phyloP scores from a whole-genome alignment of 2,329 filamentous ascomycete genomes.

The Phialophora verrucosa region DNA sequence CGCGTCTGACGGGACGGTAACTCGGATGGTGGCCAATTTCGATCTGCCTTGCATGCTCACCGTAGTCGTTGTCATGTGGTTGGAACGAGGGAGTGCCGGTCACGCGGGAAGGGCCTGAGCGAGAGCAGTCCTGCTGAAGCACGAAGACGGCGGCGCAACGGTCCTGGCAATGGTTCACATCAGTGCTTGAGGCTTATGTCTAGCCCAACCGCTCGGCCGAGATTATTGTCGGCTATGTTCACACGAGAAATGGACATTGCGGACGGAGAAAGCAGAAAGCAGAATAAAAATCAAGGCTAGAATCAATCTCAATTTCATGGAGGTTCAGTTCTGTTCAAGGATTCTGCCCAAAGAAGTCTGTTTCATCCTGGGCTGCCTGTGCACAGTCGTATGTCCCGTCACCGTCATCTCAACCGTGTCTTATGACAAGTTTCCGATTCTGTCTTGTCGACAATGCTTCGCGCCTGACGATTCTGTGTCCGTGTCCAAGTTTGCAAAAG shows the following conservation, averaged over 20 bases:
- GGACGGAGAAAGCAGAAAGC: conserved; percentile 1
- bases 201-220: not conserved
- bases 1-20: not conserved
- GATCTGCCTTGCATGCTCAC: not conserved
- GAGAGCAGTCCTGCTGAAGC: not conserved
- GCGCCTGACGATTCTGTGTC: not conserved
- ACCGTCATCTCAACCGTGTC: not conserved
- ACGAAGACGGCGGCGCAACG: not conserved
- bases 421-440: not conserved
- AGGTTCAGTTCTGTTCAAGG: not conserved
- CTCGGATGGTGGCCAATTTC: not conserved
- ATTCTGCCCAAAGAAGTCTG: not conserved
- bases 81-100: not conserved
- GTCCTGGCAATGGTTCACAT: not conserved
- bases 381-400: not conserved
- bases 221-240: not conserved
- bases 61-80: not conserved
- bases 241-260: not conserved
- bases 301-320: conserved; percentile 10
- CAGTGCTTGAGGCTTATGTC: conserved; percentile 2
- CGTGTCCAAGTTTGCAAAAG: not conserved
- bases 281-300: not conserved
- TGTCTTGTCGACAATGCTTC: not conserved
- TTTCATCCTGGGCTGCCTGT: not conserved
- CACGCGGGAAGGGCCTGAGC: not conserved